Base-by-base conservation (phyloP, 1,284 basidiomycete species). In the Apiotrichum montevideense region DNA sequence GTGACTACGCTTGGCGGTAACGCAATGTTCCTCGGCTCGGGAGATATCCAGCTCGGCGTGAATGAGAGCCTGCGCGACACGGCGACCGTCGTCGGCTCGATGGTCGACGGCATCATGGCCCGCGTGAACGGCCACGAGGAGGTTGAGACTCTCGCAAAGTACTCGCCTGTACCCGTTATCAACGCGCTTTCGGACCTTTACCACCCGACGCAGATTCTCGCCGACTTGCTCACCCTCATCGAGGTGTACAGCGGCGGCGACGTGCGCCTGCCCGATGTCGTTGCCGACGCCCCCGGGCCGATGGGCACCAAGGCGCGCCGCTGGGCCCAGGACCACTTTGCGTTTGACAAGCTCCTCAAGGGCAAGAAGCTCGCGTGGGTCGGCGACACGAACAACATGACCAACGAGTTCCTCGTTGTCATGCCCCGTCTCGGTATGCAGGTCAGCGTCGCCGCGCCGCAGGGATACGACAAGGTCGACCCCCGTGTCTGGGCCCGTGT, bases 51-150 rank as follows among this genome's bases (percentile, higher is more conserved):
- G 70, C 80, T 98, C 35, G 95, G 95, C 53, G 94, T 98, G 37
- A 98, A 98, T 75, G 95, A 98, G 81, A 85, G 80, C 44, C 74
- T 86, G 15, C 81, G 87, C 50, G 96, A 98, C 78, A 86, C 89
- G 0, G 87, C 90, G 11, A 74, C 70, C 59, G 90, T 98, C 13
- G 83, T 96, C 61, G 87, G 90, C 15, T 89, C 90, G 14, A 97
- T 98, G 94, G 88, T 87, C 55, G 87, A 98, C 75, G 96, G 95
- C 15, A 91, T 98, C 64, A 97, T 98, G 79, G 96, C 95, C 21
- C 86, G 96, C 48, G 95, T 98, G 1, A 90, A 88, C 6, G 87
- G 83, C 10, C 95, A 98, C 75, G 81, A 82, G 3, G 95, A 98
- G 72, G 87, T 98, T 55, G 93, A 95, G 83, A 87, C 89, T 77